A percentile compares a stretch with the other conserved stretches of the same genome.
phyloP scores from a whole-genome alignment of 1,284 basidiomycete genomes.

The Mycosarcoma maydis region DNA sequence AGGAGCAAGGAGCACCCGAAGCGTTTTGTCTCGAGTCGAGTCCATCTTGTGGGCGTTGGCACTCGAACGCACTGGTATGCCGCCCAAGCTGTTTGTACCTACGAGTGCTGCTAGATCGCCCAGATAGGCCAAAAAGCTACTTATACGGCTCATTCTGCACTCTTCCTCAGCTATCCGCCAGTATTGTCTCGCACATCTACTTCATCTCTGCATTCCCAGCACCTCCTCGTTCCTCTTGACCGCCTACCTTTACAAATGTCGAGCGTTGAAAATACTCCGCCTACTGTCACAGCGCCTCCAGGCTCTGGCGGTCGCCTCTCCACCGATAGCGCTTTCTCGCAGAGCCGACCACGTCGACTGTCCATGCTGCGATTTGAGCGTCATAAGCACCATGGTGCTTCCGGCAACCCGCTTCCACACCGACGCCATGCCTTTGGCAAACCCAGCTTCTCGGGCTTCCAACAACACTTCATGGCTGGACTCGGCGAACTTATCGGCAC shows the following conservation, averaged over 20 bases:
- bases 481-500: conserved; percentile 48
- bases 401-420: neutral
- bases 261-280: conserved; percentile 8
- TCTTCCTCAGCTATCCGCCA: too few species aligned
- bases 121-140: too few species aligned
- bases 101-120: too few species aligned
- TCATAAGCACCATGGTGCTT: conserved; percentile 2
- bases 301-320: conserved; percentile 19
- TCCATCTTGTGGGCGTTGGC: too few species aligned
- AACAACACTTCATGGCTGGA: conserved; percentile 36
- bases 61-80: too few species aligned
- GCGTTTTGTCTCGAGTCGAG: too few species aligned
- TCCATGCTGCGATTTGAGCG: neutral
- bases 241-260: conserved; percentile 6
- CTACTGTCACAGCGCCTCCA: neutral
- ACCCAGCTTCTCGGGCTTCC: conserved; percentile 28
- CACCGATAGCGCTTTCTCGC: conserved; percentile 20
- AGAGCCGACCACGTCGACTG: neutral
- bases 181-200: neutral
- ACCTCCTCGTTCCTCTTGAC: too few species aligned
- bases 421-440: conserved; percentile 23
- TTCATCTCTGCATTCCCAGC: neutral
- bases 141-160: too few species aligned
- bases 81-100: too few species aligned
- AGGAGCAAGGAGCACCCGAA: too few species aligned